Evolutionary conservation across 139 green algal genomes (phyloP), one percentile per base, ranked within the genome.

Genomic region (Auxenochlorella protothecoides): DNA sequence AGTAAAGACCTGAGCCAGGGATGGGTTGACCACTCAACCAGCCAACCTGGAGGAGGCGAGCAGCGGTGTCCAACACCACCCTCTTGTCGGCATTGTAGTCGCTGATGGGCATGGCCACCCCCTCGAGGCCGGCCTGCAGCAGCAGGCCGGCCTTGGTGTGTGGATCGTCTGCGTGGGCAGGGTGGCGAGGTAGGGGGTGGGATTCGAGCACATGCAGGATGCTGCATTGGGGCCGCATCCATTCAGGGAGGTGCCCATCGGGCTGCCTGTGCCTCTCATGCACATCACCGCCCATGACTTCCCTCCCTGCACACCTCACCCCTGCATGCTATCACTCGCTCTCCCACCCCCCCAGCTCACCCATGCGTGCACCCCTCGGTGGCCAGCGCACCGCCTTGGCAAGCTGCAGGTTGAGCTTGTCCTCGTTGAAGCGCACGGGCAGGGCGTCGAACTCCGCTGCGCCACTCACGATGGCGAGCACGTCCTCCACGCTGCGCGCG

Each of bases 381-480:
- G 57, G 65, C 72, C 78, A 86, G 8, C 83, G 73, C 61, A 95
- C 90, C 12, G 80, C 27, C 56, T 76, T 64, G 4, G 86, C 76
- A 59, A 97, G 79, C 12, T 86, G 73, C 5, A 72, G 72, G 74
- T 99, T 99, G 61, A 98, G 77, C 72, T 89, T 89, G 80, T 99
- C 95, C 78, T 99, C 95, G 74, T 99, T 98, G 84, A 98, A 94
- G 0, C 95, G 82, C 69, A 99, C 94, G 1, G 95, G 95, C 69
- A 99, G 81, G 76, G 98, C 93, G 78, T 97, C 88, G 76, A 90
- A 99, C 86, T 99, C 95, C 9, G 87, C 70, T 5, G 84, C 87
- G 9, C 63, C 79, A 76, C 87, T 95, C 68, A 99, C 81, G 12
- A 92, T 84, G 59, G 64, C 66, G 59, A 88, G 66, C 65, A 87